Conservation (phyloP, 2,329 filamentous ascomycete genomes). For the Diaporthe citrichinensis region DNA sequence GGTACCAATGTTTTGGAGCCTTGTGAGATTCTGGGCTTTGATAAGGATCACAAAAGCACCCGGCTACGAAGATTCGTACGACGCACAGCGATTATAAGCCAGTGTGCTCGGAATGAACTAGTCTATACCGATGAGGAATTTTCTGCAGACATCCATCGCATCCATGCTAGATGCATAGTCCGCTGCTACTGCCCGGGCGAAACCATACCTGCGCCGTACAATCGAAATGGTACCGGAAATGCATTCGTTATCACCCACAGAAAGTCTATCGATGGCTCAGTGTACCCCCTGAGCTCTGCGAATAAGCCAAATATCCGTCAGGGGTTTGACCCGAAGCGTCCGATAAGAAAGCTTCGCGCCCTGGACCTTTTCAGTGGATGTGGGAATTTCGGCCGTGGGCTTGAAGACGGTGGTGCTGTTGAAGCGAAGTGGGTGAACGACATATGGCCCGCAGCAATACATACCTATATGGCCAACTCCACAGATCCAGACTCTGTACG, state of each 20-base stretch:
- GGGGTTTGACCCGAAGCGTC: constrained; percentile 64
- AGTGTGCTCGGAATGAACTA: constrained; percentile 68
- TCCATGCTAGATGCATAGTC: constrained; percentile 72
- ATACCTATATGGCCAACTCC: constrained; percentile 81
- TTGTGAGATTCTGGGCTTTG: constrained; percentile 66
- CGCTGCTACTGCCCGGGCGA: constrained; percentile 64
- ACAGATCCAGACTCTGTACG: constrained; percentile 55
- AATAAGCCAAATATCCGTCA: constrained; percentile 53
- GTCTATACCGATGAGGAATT: constrained; percentile 66
- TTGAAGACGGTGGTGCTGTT: constrained; percentile 79
- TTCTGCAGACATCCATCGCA: constrained; percentile 52
- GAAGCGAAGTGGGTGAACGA: constrained; percentile 79
- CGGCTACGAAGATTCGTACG: constrained; percentile 68
- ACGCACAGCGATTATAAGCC: constrained; percentile 57
- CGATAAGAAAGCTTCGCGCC: constrained; percentile 63
- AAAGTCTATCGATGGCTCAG: constrained; percentile 46
- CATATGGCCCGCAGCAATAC: constrained; percentile 72
- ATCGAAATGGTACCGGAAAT: constrained; percentile 74
- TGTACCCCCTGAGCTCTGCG: constrained; percentile 11
- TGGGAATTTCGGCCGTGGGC: constrained; percentile 81
- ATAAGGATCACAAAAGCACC: constrained; percentile 50
- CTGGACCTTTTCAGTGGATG: constrained; percentile 84
- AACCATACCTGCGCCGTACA: constrained; percentile 73
- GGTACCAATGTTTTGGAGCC: constrained; percentile 66
- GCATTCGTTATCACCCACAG: constrained; percentile 73